phyloP scores from a whole-genome alignment of 2,329 filamentous ascomycete species.

The Xylariaceae sp. region DNA sequence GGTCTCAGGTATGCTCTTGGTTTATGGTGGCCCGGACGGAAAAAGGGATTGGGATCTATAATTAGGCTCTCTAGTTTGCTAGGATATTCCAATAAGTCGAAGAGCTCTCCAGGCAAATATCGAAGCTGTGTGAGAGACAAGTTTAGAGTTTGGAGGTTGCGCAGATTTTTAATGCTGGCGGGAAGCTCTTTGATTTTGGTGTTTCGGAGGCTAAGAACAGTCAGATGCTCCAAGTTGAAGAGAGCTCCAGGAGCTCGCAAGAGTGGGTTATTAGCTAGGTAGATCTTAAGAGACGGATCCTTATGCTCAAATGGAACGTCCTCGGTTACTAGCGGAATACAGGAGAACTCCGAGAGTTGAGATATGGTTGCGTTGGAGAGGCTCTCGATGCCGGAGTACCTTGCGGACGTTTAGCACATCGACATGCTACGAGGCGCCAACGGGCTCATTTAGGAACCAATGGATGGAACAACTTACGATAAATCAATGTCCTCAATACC shows the following conservation, averaged over 20 bases:
- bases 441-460: background rate
- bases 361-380: constrained; percentile 61
- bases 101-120: constrained; percentile 64
- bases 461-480: constrained; percentile 50
- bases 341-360: constrained; percentile 57
- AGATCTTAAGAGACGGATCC: constrained; percentile 63
- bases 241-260: constrained; percentile 59
- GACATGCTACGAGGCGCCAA: background rate
- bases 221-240: constrained; percentile 64
- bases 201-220: constrained; percentile 66
- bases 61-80: constrained; percentile 55
- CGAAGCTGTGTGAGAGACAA: constrained; percentile 65
- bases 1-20: constrained; percentile 3
- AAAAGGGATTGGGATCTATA: constrained; percentile 66
- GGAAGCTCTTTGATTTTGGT: constrained; percentile 66
- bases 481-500: constrained; percentile 64
- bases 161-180: constrained; percentile 58
- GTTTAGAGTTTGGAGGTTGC: constrained; percentile 64
- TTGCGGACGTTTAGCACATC: constrained; percentile 23
- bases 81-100: constrained; percentile 54
- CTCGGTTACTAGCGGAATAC: constrained; percentile 56
- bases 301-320: constrained; percentile 62
- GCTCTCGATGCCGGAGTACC: constrained; percentile 50
- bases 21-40: constrained; percentile 40
- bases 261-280: constrained; percentile 62